Evolutionary conservation across 306 rosid species (phyloP), one percentile per base, ranked within the genome.

Genomic region (Pachyrhizus erosus): DNA sequence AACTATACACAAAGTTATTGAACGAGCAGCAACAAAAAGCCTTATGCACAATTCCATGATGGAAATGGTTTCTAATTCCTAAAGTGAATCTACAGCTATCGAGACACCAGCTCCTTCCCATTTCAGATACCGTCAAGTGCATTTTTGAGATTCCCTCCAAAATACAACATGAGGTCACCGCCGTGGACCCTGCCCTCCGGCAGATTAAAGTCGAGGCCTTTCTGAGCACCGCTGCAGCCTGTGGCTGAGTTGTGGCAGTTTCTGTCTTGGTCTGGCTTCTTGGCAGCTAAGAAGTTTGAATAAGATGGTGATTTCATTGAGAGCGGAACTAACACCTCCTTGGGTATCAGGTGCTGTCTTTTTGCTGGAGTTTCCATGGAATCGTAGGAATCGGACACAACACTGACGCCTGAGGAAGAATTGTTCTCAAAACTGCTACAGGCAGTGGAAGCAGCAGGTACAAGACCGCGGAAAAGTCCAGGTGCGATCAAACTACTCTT

Each of bases 111-210:
- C 71, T 55, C 55, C 71, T 54, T 73, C 3, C 26, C 17, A 69
- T 34, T 73, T 85, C 87, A 92, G n/a, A 87, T 70, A 21, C 89
- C 86, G 61, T 88, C 94, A 40, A 89, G 81, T 54, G 94, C 92
- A 65, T 92, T 94, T 70, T 85, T 88, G 76, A 92, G 88, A 82
- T 89, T 92, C 45, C 98, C 98, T 33, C 98, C 94, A 31, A 94
- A 89, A 74, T 71, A 77, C 48, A 86, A 75, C 98, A 94, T 91
- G 82, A 94, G 97, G 73, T 91, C 94, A 5, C 98, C 98, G 11
- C 97, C 97, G 4, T 94, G 98, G 46, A 94, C 98, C 86, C 96
- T 88, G 42, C 95, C 98, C 73, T 94, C 98, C 0, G 98, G 98
- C 79, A 89, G 82, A 51, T 66, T 74, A 18, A 92, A 94, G 45